A percentile compares a stretch with the other conserved stretches of the same genome.
Evolutionary conservation across 352 stramenopile species (phyloP).

Genomic region (Nothophytophthora sp.): DNA sequence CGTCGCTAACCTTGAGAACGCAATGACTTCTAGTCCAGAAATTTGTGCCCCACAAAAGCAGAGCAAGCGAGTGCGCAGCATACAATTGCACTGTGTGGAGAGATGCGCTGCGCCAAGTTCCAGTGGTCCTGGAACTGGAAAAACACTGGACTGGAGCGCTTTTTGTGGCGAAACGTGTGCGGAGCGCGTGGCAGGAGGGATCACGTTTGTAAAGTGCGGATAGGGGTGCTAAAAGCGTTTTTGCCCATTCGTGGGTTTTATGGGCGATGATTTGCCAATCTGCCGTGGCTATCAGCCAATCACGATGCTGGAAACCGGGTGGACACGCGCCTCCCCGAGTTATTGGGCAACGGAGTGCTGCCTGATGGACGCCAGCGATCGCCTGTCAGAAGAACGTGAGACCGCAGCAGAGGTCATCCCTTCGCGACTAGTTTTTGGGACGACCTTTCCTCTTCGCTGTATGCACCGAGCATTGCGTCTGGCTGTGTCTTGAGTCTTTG

Average conservation of each 20-base stretch:
- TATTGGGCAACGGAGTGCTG: conserved; percentile 23
- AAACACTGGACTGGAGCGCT: conserved; percentile 7
- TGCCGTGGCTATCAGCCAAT: too few species aligned
- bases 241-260: too few species aligned
- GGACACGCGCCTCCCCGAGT: conserved; percentile 12
- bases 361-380: conserved; percentile 6
- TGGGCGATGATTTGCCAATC: too few species aligned
- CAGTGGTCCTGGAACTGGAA: conserved; percentile 10
- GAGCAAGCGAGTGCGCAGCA: conserved; percentile 2
- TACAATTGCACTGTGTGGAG: too few species aligned
- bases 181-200: too few species aligned
- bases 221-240: too few species aligned
- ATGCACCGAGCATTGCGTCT: conserved; percentile 11
- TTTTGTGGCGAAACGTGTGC: background rate
- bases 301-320: background rate
- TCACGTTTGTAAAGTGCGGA: too few species aligned
- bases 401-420: conserved; percentile 17
- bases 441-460: conserved; percentile 13
- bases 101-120: conserved; percentile 13
- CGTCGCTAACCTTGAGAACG: too few species aligned
- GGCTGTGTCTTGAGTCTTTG: too few species aligned
- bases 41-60: conserved; percentile 4
- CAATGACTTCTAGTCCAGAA: conserved; percentile 14
- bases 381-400: conserved; percentile 15
- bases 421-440: conserved; percentile 4